A percentile compares a stretch with the other conserved stretches of the same genome.
These are phyloP conservation scores for Botrytis elliptica DNA, from an alignment of 2,329 filamentous ascomycete species.

Conservation along the genomic window DNA sequence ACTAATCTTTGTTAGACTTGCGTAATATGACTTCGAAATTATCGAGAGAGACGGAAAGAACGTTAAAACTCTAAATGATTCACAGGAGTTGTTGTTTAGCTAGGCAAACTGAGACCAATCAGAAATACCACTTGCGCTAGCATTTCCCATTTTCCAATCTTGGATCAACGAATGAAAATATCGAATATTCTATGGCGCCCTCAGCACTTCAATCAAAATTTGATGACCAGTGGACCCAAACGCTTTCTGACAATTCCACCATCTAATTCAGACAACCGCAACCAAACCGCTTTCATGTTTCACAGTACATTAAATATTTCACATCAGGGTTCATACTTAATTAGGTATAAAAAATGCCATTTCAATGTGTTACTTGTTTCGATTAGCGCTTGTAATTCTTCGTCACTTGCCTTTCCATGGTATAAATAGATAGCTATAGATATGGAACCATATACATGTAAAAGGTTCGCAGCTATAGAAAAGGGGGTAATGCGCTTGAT, in stretches of 20 bases:
- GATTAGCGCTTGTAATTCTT: neutral
- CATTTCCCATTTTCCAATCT: neutral
- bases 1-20: constrained; percentile 18
- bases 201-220: neutral
- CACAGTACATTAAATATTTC: neutral
- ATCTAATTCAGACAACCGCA: neutral
- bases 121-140: neutral
- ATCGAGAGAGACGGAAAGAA: neutral
- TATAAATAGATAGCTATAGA: neutral
- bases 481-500: neutral
- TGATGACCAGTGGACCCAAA: neutral
- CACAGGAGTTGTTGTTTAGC: neutral
- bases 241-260: neutral
- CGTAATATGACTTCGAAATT: constrained; percentile 3
- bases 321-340: neutral
- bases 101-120: neutral
- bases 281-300: neutral
- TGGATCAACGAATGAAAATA: neutral
- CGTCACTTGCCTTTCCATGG: neutral
- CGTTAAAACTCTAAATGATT: neutral
- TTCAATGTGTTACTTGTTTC: neutral
- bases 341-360: neutral
- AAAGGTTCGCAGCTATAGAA: neutral
- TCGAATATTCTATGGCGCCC: neutral
- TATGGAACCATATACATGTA: neutral